Conservation (phyloP, 345 rosid species). For the Iberis pinnata region DNA sequence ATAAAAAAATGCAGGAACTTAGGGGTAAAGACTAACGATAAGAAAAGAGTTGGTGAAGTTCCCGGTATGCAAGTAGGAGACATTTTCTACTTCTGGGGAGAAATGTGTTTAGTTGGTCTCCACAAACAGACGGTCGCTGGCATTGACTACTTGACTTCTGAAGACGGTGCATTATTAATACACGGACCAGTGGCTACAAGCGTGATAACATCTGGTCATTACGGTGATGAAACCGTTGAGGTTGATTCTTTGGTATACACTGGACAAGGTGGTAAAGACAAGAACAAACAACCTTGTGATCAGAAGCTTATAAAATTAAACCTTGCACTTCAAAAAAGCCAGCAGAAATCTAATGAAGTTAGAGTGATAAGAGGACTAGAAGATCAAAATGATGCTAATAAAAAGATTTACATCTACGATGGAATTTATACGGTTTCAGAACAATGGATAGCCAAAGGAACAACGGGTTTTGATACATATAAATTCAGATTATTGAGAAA, state of each 20-base stretch:
- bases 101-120: conserved; percentile 51
- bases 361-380: conserved; percentile 60
- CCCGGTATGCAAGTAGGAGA: conserved; percentile 66
- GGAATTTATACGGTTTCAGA: conserved; percentile 46
- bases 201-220: conserved; percentile 54
- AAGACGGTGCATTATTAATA: no score
- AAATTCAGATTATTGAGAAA: conserved; percentile 47
- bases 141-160: conserved; percentile 39
- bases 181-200: conserved; percentile 35
- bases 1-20: conserved; percentile 32
- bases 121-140: conserved; percentile 48
- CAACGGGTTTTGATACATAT: conserved; percentile 40
- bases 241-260: conserved; percentile 43
- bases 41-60: conserved; percentile 44
- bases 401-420: conserved; percentile 48
- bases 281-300: neutral
- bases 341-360: conserved; percentile 38
- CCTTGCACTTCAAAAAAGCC: conserved; percentile 51
- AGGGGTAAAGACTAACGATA: conserved; percentile 42
- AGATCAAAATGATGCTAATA: conserved; percentile 27
- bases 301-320: conserved; percentile 6
- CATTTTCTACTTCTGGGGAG: conserved; percentile 55
- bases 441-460: conserved; percentile 34
- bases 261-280: conserved; percentile 22
- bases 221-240: conserved; percentile 44